Percentiles rank a stretch among this genome's conserved stretches.
These are phyloP conservation scores for Phyllosticta ampelicida DNA, from an alignment of 2,329 filamentous ascomycete species.

Conservation along the genomic window DNA sequence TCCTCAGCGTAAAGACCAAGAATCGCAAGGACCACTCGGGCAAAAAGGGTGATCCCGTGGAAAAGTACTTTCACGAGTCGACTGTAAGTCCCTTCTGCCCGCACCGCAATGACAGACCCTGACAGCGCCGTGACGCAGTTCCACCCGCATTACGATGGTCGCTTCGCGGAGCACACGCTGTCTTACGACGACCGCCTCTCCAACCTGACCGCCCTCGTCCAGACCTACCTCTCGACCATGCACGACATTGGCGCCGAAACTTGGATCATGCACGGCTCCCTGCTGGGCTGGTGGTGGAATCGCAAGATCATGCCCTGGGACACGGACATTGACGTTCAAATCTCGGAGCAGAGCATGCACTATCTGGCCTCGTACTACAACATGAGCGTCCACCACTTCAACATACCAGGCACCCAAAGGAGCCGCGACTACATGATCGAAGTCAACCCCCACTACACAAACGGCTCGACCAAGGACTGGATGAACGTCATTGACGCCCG, in stretches of 20 bases:
- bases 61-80: constrained; percentile 27
- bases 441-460: constrained; percentile 46
- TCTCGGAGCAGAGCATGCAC: constrained; percentile 44
- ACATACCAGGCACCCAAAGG: constrained; percentile 20
- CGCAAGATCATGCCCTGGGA: constrained; percentile 52
- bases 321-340: constrained; percentile 49
- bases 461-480: constrained; percentile 32
- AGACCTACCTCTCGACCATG: constrained; percentile 48
- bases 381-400: constrained; percentile 44
- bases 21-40: constrained; percentile 16
- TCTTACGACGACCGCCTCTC: constrained; percentile 36
- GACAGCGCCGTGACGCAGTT: constrained; percentile 27
- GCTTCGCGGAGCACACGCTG: constrained; percentile 39
- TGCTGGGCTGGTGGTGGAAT: constrained; percentile 56
- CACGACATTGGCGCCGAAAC: constrained; percentile 45
- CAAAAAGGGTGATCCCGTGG: constrained; percentile 13
- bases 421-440: constrained; percentile 43
- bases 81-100: constrained; percentile 13
- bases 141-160: constrained; percentile 46
- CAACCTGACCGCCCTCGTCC: constrained; percentile 42
- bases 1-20: constrained; percentile 13
- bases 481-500: constrained; percentile 49
- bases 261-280: constrained; percentile 53
- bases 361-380: constrained; percentile 50
- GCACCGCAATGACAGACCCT: background rate